Conservation (phyloP, 108 stramenopile genomes). For the Discostella stelligeroides region DNA sequence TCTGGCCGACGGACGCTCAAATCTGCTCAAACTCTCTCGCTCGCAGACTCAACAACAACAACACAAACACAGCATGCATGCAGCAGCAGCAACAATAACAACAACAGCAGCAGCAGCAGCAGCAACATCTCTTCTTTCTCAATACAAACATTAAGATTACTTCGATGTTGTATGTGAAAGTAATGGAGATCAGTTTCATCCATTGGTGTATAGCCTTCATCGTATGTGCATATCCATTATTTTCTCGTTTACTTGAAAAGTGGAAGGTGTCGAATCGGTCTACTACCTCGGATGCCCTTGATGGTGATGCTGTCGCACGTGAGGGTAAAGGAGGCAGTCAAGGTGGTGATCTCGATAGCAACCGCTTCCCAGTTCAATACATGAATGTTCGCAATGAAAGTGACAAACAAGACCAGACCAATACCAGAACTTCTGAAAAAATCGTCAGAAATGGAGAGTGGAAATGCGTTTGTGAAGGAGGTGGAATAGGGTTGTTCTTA, state of each 20-base stretch:
- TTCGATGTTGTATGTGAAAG: background rate
- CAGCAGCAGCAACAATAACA: too few species aligned
- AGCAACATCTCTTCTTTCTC: constrained; percentile 3
- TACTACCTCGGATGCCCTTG: background rate
- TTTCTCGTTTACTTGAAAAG: background rate
- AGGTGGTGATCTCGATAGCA: background rate
- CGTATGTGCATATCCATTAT: background rate
- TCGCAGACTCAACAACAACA: too few species aligned
- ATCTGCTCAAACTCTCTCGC: too few species aligned
- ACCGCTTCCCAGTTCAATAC: background rate
- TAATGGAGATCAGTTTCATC: background rate
- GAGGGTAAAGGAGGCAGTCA: background rate
- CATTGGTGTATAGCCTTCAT: constrained; percentile 1
- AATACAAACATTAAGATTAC: background rate
- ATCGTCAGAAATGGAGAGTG: constrained; percentile 21
- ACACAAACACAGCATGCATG: too few species aligned
- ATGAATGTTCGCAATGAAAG: constrained; percentile 4
- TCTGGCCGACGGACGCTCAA: too few species aligned
- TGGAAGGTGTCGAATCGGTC: background rate
- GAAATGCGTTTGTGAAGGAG: constrained; percentile 50
- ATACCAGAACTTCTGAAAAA: background rate
- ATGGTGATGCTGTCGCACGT: background rate
- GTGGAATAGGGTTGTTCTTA: constrained; percentile 30
- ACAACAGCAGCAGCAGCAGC: too few species aligned
- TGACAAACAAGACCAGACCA: background rate